These are phyloP conservation scores for Pulicaria dysenterica DNA, from an alignment of 129 eudicot genomes.

Conservation along the genomic window DNA sequence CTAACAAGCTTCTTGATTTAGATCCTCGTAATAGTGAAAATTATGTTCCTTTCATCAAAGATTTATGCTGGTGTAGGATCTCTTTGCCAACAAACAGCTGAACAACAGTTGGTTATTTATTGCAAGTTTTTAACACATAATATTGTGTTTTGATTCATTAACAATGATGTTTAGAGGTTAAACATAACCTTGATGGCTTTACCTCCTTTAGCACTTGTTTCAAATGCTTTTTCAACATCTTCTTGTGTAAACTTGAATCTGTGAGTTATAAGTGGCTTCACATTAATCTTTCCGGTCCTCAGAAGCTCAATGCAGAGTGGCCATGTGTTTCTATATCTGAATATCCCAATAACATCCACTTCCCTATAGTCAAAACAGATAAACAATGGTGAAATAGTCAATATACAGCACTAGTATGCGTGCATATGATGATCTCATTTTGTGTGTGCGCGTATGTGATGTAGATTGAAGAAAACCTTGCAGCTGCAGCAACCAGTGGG, in stretches of 20 bases:
- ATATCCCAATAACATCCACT: conserved; percentile 53
- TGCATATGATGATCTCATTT: background rate
- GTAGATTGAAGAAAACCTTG: conserved; percentile 37
- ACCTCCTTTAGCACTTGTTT: conserved; percentile 54
- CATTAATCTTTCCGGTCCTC: conserved; percentile 47
- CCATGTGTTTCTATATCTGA: conserved; percentile 55
- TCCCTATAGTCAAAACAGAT: conserved; percentile 35
- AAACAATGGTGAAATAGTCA: background rate
- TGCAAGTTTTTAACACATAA: background rate
- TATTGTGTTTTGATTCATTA: conserved; percentile 3
- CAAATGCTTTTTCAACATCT: conserved; percentile 52
- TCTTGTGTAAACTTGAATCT: conserved; percentile 46
- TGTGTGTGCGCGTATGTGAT: background rate
- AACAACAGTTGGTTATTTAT: background rate
- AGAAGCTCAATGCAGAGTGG: conserved; percentile 54
- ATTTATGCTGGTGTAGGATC: conserved; percentile 65
- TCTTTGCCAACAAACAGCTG: conserved; percentile 32
- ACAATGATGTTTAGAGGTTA: conserved; percentile 33
- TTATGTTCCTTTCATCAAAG: conserved; percentile 56
- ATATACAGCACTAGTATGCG: background rate
- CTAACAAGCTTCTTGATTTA: conserved; percentile 51
- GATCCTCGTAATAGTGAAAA: conserved; percentile 62
- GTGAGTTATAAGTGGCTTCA: conserved; percentile 61
- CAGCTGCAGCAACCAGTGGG: conserved; percentile 51
- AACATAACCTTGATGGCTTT: conserved; percentile 63